Percentiles rank a stretch among this genome's conserved stretches.
phyloP scores from a whole-genome alignment of 306 rosid genomes.

The Sicyos baderoa region DNA sequence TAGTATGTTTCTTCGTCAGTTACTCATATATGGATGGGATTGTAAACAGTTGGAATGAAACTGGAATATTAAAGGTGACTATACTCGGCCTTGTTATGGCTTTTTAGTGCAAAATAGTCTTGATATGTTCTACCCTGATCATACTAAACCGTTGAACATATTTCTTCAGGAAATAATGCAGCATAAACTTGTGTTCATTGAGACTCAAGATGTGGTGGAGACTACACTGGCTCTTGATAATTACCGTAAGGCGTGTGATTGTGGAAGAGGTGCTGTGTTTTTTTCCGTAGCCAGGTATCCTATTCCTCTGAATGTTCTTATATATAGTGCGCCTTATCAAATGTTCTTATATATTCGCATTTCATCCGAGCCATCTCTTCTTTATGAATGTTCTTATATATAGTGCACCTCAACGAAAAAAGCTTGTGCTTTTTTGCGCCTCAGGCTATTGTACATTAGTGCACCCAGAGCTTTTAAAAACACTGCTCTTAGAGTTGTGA shows the following conservation, averaged over 20 bases:
- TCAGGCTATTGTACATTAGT: too few relatives aligned
- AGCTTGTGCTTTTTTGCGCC: too few relatives aligned
- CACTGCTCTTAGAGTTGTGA: too few relatives aligned
- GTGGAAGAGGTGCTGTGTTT: constrained; percentile 97
- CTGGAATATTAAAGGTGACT: constrained; percentile 71
- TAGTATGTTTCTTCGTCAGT: constrained; percentile 88
- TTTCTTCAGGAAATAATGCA: constrained; percentile 85
- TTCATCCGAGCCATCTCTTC: too few relatives aligned
- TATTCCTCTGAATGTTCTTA: background rate
- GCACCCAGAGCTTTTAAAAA: too few relatives aligned
- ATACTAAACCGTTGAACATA: background rate
- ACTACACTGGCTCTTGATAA: constrained; percentile 94
- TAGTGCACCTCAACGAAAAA: too few relatives aligned
- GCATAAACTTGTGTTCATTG: constrained; percentile 87
- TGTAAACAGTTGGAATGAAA: constrained; percentile 90
- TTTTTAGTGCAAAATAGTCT: background rate
- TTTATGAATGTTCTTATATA: too few relatives aligned
- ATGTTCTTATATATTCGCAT: too few relatives aligned
- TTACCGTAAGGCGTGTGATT: constrained; percentile 93
- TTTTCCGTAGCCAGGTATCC: constrained; percentile 87
- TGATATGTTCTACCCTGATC: background rate
- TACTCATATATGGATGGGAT: constrained; percentile 97
- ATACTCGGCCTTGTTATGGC: constrained; percentile 15
- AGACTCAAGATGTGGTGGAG: constrained; percentile 93
- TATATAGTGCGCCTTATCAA: too few relatives aligned